phyloP scores from a whole-genome alignment of 176 grass and related monocot species.

The Tillandsia fasciculata region DNA sequence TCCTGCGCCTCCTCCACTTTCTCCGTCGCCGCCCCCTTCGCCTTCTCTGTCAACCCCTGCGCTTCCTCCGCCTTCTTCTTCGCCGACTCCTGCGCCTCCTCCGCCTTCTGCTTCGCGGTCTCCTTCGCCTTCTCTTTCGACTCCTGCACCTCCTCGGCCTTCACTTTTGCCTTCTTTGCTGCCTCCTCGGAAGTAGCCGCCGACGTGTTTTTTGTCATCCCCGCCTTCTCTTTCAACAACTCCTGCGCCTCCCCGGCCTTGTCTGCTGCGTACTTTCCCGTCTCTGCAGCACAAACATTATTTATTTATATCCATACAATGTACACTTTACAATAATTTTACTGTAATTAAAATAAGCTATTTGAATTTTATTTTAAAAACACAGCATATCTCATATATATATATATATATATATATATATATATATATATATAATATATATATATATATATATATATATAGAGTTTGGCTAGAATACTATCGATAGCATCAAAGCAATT shows the following conservation, averaged over 20 bases:
- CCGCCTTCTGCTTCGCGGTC: conserved; percentile 8
- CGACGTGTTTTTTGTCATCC: conserved; percentile 2
- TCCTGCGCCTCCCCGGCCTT: conserved; percentile 24
- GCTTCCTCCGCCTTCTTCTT: conserved; percentile 1
- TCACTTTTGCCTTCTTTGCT: conserved; percentile 20
- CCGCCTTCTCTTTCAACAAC: conserved; percentile 26
- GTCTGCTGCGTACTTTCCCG: conserved; percentile 6
- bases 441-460: no score
- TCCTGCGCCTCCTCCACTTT: neutral
- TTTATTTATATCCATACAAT: no score
- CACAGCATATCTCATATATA: neutral
- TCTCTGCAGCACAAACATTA: neutral
- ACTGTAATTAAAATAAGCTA: no score
- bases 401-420: no score
- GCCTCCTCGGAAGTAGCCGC: conserved; percentile 15
- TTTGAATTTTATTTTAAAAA: no score
- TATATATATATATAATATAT: no score
- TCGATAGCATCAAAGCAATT: no score
- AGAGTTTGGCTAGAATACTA: no score
- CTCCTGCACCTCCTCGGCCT: conserved; percentile 35
- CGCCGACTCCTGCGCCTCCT: neutral
- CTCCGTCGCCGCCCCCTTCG: neutral
- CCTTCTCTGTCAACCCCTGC: neutral
- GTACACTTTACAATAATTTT: no score
- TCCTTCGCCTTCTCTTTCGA: no score